Evolutionary conservation across 225 moss, liverwort and hornwort genomes (phyloP), one percentile per base, ranked within the genome.

Genomic region (Pseudisothecium myosuroides): DNA sequence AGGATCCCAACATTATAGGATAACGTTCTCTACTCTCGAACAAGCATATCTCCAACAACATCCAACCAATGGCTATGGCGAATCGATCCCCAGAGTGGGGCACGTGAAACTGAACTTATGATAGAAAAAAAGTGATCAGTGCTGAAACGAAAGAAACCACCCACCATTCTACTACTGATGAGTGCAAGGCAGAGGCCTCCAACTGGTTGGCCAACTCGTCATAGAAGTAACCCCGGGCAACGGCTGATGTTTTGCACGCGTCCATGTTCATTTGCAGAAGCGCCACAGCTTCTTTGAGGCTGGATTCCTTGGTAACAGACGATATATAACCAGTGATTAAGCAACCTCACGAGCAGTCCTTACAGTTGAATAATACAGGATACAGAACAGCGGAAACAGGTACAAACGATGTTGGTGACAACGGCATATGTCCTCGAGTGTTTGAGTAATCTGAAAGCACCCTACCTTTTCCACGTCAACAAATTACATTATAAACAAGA

Each of bases 211-310:
- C 90, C 58, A 97, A 90, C 88, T 97, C 96, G 83, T 97, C 97
- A 83, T 95, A 95, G 83, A 95, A 95, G 87, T 94, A 97, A 87
- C 93, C 93, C 84, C 95, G 95, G 83, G 92, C 90, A 83, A 90
- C 61, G 91, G 95, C 78, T 84, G 95, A 95, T 87, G 93, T 91
- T 91, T 97, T 96, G 93, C 97, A 96, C 85, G 97, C 95, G 83
- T 97, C 97, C 91, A 94, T 87, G 78, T 91, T 95, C 94, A 95
- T 94, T 91, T 97, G 95, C 64, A 97, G 90, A 76, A 97, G 95
- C 65, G 93, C 80, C 55, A 94, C 81, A 78, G 93, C 95, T 92
- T 97, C 97, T 85, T 94, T 91, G 72, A 93, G 91, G 87, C 89
- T 92, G 90, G 94, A 90, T 87, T 92, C 91, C 96, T 96, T 86